Evolutionary conservation across 345 rosid genomes (phyloP), one percentile per base, ranked within the genome.

Genomic region (Carallia pectinifolia): DNA sequence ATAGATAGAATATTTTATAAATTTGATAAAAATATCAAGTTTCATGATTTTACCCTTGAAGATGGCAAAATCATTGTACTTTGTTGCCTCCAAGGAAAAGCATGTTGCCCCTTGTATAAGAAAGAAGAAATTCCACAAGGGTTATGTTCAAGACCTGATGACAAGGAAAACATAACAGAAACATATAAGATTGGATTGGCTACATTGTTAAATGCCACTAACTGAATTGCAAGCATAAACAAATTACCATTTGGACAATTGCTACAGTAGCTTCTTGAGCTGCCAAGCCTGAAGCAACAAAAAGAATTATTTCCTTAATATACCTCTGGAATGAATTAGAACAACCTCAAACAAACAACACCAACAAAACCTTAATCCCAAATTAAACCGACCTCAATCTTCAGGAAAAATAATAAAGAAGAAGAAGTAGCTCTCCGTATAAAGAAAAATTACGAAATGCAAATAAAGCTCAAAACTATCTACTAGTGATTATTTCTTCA

Each of bases 1-100:
- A 40, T 12, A 61, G 54, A 61, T 37, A 53, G 34, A 71, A 71
- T 37, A 5, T 58, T 38, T 37, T 16, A 37, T 47, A 7, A 61
- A 64, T 65, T 5, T 2, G 27, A 18, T 39, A 52, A n/a, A 62
- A 54, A 65, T 61, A 50, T 52, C 58, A 71, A 64, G 39, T 68
- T 66, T 37, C 68, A 62, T 58, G 55, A 74, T 72, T 69, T 80
- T 85, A 93, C 98, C 94, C 79, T 70, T 23, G 80, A 69, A 68
- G 92, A 80, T 56, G 79, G 86, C 73, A 85, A 83, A 65, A 77
- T 65, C 78, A 69, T 71, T 29, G 78, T 71, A 66, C 75, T 79
- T 71, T 82, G 76, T 76, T 61, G 53, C 61, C 71, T 73, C 82
- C 83, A 81, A 53, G 81, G 84, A 71, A 81, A 71, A 68, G 64